Evolutionary conservation across 768 basidiomycete genomes (phyloP), one percentile per base, ranked within the genome.

Genomic region (Russula foetens): DNA sequence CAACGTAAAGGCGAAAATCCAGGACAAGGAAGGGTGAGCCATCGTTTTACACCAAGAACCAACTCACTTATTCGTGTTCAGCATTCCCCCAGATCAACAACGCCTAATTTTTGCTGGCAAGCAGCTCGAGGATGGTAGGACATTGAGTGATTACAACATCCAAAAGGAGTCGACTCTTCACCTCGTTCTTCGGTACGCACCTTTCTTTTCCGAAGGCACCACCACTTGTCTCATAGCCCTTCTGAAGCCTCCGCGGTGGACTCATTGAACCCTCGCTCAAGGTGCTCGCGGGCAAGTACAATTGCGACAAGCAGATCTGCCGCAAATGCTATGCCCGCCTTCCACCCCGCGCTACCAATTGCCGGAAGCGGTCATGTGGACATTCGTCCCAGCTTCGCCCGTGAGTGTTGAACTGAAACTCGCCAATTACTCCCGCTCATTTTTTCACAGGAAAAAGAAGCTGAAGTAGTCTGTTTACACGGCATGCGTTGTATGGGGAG

Each of bases 281-380:
- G 78, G 92, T 93, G 44, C 85, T 98, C 63, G 97, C 97, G 60
- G 82, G 88, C 73, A 96, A 96, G 76, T 97, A 94, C 85, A 98
- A 98, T 79, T 98, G 94, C 75, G 93, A 97, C 78, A 96, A 96
- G 83, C 92, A 95, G 74, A 98, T 98, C 70, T 98, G 97, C 84
- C 93, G 97, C 76, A 98, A 98, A 77, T 98, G 97, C 81, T 98
- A 98, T 75, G 97, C 97, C 47, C 96, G 97, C 69, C 96, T 98
- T 69, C 96, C 97, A 66, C 96, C 95, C 56, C 93, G 97, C 74
- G 97, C 97, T 39, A 98, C 95, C 79, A 98, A 99, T 85, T 98
- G 97, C 86, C 83, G 96, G 74, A 96, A 96, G 81, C 83, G 93
- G 67, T 82, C 84, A 61, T 96, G 94, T 71, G 93, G 93, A 21